These are phyloP conservation scores for Novymonas esmeraldas DNA, from an alignment of 208 protist genomes.

Conservation along the genomic window DNA sequence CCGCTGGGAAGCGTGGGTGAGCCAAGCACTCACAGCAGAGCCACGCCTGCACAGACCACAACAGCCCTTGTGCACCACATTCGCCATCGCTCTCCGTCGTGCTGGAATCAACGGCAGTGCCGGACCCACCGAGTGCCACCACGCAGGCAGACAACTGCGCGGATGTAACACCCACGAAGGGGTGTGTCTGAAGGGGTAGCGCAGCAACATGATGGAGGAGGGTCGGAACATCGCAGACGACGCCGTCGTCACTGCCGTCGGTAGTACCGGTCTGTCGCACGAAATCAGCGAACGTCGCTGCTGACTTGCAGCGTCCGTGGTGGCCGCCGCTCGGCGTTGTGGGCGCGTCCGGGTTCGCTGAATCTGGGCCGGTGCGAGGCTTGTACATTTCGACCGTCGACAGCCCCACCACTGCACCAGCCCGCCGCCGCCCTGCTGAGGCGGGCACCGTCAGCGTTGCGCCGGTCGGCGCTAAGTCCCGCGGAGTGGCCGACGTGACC, in stretches of 20 bases:
- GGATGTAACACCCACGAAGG: slow-evolving; percentile 37
- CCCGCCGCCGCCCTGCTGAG: not conserved
- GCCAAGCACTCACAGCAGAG: slow-evolving; percentile 55
- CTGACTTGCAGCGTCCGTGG: not conserved
- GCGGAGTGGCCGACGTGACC: slow-evolving; percentile 6
- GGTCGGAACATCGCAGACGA: not conserved
- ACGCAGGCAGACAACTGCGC: slow-evolving; percentile 34
- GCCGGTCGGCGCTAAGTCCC: not conserved
- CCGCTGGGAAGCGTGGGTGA: slow-evolving; percentile 54
- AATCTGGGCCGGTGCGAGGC: slow-evolving; percentile 8
- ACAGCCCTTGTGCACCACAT: not conserved
- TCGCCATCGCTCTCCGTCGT: not conserved
- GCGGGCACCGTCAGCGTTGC: not conserved
- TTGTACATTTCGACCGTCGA: slow-evolving; percentile 1
- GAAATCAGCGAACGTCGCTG: slow-evolving; percentile 9
- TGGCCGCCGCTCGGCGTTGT: not conserved
- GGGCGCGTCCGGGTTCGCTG: not conserved
- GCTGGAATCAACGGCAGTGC: not conserved
- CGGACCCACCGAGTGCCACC: slow-evolving; percentile 14
- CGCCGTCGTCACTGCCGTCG: not conserved
- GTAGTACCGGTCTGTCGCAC: slow-evolving; percentile 1
- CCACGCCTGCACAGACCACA: slow-evolving; percentile 34
- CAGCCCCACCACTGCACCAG: not conserved
- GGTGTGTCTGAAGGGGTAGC: slow-evolving; percentile 40
- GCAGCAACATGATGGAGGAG: slow-evolving; percentile 34